A percentile compares a stretch with the other conserved stretches of the same genome.
phyloP scores from a whole-genome alignment of 1,284 basidiomycete genomes.

The Meripilus lineatus region DNA sequence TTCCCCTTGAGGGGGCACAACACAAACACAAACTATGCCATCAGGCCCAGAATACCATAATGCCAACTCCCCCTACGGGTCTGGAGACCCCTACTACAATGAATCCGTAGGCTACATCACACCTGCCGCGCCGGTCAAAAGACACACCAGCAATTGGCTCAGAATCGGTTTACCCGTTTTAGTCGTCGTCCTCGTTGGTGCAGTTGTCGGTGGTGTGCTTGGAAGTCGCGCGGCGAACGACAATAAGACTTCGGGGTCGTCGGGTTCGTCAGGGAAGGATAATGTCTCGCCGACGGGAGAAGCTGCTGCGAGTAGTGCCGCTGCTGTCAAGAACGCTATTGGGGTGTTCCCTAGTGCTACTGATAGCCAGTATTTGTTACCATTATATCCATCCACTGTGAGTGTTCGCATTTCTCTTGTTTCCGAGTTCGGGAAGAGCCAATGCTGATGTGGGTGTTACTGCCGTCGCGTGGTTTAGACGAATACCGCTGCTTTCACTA shows the following conservation, averaged over 20 bases:
- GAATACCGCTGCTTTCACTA: slow-evolving; percentile 69
- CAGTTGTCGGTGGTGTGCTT: slow-evolving; percentile 76
- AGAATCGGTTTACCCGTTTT: slow-evolving; percentile 63
- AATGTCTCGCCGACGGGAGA: slow-evolving; percentile 26
- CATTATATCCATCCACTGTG: slow-evolving; percentile 85
- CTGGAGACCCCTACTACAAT: slow-evolving; percentile 61
- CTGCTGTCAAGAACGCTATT: slow-evolving; percentile 55
- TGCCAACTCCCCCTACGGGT: slow-evolving; percentile 41
- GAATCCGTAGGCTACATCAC: slow-evolving; percentile 64
- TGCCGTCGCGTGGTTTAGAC: slow-evolving; percentile 45
- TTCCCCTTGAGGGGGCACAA: slow-evolving; percentile 10
- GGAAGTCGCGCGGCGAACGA: slow-evolving; percentile 53
- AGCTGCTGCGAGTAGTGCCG: slow-evolving; percentile 39
- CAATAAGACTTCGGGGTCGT: slow-evolving; percentile 24
- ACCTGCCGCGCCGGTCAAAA: slow-evolving; percentile 37
- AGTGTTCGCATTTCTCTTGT: slow-evolving; percentile 29
- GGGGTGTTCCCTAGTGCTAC: slow-evolving; percentile 73
- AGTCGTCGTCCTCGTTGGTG: slow-evolving; percentile 66
- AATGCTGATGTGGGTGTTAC: neutral
- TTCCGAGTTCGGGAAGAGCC: neutral
- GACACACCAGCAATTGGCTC: slow-evolving; percentile 49
- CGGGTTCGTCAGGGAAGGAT: slow-evolving; percentile 17
- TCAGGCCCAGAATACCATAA: slow-evolving; percentile 38
- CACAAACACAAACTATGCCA: slow-evolving; percentile 29
- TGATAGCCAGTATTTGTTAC: slow-evolving; percentile 70